These are phyloP conservation scores for Polyrhizophydium stewartii DNA, from an alignment of 371 early-diverging fungal genomes.

Conservation along the genomic window DNA sequence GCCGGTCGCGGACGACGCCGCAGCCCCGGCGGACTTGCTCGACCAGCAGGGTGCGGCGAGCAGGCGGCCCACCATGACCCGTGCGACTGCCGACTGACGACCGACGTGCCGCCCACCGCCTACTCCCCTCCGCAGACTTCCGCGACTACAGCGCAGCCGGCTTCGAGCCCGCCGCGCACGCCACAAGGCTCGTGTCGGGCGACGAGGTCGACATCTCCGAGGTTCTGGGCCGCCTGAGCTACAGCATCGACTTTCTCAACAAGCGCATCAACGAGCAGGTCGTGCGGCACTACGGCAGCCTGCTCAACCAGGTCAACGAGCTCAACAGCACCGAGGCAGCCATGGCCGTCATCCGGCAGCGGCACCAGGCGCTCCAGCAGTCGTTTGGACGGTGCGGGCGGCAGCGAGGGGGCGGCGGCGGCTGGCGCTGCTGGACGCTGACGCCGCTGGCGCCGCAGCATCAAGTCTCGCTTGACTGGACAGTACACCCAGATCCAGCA, in stretches of 20 bases:
- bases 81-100: no score
- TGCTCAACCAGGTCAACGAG: slow-evolving; percentile 67
- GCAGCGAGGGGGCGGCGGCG: neutral
- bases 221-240: slow-evolving; percentile 64
- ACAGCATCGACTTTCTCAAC: slow-evolving; percentile 70
- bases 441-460: slow-evolving; percentile 39
- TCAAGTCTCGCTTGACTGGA: slow-evolving; percentile 48
- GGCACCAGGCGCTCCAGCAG: slow-evolving; percentile 49
- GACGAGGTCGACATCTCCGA: slow-evolving; percentile 49
- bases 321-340: slow-evolving; percentile 59
- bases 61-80: no score
- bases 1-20: no score
- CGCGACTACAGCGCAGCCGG: neutral
- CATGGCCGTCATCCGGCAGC: slow-evolving; percentile 50
- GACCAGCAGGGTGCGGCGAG: no score
- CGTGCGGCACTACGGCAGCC: slow-evolving; percentile 61
- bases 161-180: neutral
- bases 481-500: slow-evolving; percentile 54
- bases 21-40: no score
- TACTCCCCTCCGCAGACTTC: neutral
- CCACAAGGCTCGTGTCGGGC: neutral
- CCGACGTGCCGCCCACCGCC: no score
- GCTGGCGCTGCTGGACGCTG: neutral
- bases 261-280: slow-evolving; percentile 79
- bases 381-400: slow-evolving; percentile 55